Evolutionary conservation across 225 moss, liverwort and hornwort species (phyloP).

Genomic region (Lunularia cruciata): DNA sequence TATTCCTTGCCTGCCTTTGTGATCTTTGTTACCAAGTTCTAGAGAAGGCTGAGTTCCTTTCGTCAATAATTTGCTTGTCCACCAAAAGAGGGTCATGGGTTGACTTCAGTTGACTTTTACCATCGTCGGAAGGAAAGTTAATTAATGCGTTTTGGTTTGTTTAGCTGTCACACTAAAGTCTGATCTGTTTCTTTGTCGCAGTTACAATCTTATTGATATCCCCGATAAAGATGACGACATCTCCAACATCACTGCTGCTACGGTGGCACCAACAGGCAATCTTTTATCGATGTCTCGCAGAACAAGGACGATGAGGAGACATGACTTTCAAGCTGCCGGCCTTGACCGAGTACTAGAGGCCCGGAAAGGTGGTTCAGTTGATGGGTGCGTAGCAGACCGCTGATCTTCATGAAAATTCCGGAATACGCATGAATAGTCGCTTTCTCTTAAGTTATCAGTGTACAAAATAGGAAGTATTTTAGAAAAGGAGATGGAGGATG

Average conservation of each 20-base stretch:
- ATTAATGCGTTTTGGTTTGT: too few relatives aligned
- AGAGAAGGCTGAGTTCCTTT: not conserved
- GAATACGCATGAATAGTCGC: not conserved
- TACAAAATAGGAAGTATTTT: not conserved
- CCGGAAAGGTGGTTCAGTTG: conserved; percentile 71
- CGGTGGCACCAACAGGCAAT: conserved; percentile 86
- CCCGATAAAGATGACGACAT: conserved; percentile 89
- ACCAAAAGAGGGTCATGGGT: too few relatives aligned
- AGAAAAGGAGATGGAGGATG: not conserved
- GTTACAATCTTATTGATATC: conserved; percentile 74
- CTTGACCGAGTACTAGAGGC: conserved; percentile 88
- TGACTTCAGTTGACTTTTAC: too few relatives aligned
- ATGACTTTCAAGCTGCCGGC: conserved; percentile 81
- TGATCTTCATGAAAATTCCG: not conserved
- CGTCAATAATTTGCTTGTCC: not conserved
- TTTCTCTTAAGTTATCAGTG: not conserved
- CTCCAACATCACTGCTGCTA: conserved; percentile 80
- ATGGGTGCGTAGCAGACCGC: conserved; percentile 61
- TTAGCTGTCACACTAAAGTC: too few relatives aligned
- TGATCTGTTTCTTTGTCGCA: conserved; percentile 28
- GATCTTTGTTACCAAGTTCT: too few relatives aligned
- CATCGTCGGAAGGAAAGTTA: too few relatives aligned
- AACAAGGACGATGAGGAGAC: conserved; percentile 89
- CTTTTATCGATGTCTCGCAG: conserved; percentile 86
- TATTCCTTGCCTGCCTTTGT: too few relatives aligned